Conservation (phyloP, 2,329 filamentous ascomycete genomes). For the Knoxdaviesia proteae region DNA sequence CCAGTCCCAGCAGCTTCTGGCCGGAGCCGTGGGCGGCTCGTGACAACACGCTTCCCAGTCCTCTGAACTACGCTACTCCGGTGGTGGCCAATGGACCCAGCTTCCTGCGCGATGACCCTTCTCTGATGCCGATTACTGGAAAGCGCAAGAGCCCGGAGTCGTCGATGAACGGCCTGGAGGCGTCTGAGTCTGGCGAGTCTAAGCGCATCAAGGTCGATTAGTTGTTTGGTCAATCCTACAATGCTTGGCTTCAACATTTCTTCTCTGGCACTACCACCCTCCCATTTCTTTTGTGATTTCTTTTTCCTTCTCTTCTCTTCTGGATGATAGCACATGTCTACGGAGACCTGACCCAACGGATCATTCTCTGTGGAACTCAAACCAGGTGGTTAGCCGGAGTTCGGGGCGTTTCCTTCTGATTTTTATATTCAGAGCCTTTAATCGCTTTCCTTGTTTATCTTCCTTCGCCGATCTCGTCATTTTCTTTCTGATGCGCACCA, state of each 20-base stretch:
- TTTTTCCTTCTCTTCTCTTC: not conserved
- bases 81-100: constrained; percentile 39
- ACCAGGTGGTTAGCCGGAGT: too few relatives aligned
- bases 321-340: not conserved
- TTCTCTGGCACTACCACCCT: constrained; percentile 2
- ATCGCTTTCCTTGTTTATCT: constrained; percentile 1
- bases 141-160: constrained; percentile 37
- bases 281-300: constrained; percentile 1
- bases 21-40: constrained; percentile 63
- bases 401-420: too few relatives aligned
- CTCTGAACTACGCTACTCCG: constrained; percentile 81
- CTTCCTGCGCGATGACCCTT: constrained; percentile 35
- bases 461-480: not conserved
- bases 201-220: constrained; percentile 33
- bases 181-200: constrained; percentile 13
- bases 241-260: not conserved
- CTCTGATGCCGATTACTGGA: constrained; percentile 8
- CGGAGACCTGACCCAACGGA: too few relatives aligned
- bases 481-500: too few relatives aligned
- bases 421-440: constrained; percentile 2
- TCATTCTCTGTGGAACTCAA: too few relatives aligned
- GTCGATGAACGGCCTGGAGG: constrained; percentile 18
- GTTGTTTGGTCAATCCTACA: constrained; percentile 3
- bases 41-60: constrained; percentile 80
- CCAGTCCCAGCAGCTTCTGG: constrained; percentile 83